Base-by-base conservation (phyloP, 2,329 filamentous ascomycete species). In the Ophiobolus disseminans region DNA sequence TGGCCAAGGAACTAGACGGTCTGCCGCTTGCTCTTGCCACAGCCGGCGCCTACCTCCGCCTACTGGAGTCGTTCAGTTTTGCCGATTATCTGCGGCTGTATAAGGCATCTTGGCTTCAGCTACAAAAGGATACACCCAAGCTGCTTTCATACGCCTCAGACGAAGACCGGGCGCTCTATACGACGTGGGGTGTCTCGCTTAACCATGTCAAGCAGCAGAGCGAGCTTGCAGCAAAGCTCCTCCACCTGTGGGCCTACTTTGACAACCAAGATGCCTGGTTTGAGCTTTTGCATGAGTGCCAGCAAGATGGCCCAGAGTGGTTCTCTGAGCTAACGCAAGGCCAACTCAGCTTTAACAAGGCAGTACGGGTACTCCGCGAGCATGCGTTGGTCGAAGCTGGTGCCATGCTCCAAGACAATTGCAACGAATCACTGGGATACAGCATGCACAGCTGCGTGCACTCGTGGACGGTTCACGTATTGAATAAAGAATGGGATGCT, bases 231-330 rank as follows among this genome's bases (percentile, higher is more conserved):
- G 43, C 39, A 11, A 30, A 50, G 23, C 34, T 54, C 5, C 51
- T 54, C 10, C 31, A 48, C 25, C 43, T 54, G 20, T 54, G 47
- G 51, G 51, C 51, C 9, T 54, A 50, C 23, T 50, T 54, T 13
- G 44, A 47, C 25, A 75, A 75, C 50, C 63, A 73, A 20, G 75
- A 78, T 55, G 53, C 81, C 5, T 81, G 73, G 77, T 78, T 70
- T 54, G 68, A 76, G 48, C 66, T 80, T 20, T 54, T 80, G 17
- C 36, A 50, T 31, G 39, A 53, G 31, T 55, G 22, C 22, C 22
- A 25, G 21, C 4, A 11, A 13, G 21, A 19, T 3, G 28, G 13
- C 13, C 35, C 25, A 25, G 17, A 34, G 20, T 69, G 68, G 72
- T 47, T 68, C 13, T 19, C 35, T 6, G 43, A 62, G 21, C 45